Percentiles rank a stretch among this genome's conserved stretches.
These are phyloP conservation scores for Nicotiana tomentosiformis DNA, from an alignment of 257 asterid genomes.

Conservation along the genomic window DNA sequence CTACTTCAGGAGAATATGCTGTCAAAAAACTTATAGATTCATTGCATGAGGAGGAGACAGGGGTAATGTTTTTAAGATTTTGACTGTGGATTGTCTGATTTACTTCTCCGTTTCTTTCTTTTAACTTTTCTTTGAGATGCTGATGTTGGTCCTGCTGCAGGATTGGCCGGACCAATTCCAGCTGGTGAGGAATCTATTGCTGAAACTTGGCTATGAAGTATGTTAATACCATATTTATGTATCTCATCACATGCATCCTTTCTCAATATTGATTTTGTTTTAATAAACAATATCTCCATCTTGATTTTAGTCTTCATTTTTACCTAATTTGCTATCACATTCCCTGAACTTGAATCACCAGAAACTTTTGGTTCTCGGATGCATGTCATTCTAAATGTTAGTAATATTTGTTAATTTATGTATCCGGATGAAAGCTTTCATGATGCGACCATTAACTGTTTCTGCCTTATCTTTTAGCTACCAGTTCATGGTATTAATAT, in stretches of 20 bases:
- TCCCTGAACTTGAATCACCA: neutral
- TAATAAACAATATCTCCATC: neutral
- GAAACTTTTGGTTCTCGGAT: neutral
- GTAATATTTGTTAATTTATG: neutral
- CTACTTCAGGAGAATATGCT: conserved; percentile 27
- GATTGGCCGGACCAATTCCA: conserved; percentile 31
- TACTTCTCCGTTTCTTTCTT: neutral
- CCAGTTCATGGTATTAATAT: neutral
- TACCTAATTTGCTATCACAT: neutral
- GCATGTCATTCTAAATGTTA: neutral
- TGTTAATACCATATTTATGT: neutral
- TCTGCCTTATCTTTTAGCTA: neutral
- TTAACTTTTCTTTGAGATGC: conserved; percentile 3
- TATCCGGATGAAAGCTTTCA: neutral
- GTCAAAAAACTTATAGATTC: conserved; percentile 29
- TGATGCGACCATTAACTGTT: neutral
- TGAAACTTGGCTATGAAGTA: conserved; percentile 31
- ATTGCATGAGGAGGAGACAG: conserved; percentile 24
- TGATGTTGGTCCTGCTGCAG: conserved; percentile 25
- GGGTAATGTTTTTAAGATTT: conserved; percentile 20
- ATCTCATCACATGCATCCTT: neutral
- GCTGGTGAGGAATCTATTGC: conserved; percentile 26
- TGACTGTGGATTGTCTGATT: neutral
- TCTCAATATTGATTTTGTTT: neutral
- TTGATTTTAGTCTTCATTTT: neutral